phyloP scores from a whole-genome alignment of 495 filamentous ascomycete species.

The Neurospora sp. region DNA sequence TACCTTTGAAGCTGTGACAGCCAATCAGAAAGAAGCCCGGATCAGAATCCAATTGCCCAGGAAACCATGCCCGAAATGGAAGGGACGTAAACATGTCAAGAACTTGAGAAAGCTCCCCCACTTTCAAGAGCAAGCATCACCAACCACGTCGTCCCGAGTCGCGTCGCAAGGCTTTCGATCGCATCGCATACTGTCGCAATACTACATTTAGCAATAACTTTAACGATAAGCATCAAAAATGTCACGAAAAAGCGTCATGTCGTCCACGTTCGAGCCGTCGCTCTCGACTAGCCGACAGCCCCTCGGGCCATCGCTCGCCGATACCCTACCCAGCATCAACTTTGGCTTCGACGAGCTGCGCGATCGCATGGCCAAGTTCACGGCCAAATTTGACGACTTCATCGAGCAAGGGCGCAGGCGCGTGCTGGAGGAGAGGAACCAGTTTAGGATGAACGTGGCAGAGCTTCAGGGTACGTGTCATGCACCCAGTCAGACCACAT shows the following conservation, averaged over 20 bases:
- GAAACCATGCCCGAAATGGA: conserved; percentile 14
- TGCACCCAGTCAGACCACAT: background rate
- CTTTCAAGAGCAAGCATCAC: background rate
- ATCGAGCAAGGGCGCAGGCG: conserved; percentile 84
- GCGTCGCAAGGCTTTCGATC: background rate
- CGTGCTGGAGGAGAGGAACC: conserved; percentile 84
- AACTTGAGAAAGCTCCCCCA: background rate
- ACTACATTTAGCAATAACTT: conserved; percentile 1
- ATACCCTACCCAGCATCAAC: conserved; percentile 79
- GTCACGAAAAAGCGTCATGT: conserved; percentile 36
- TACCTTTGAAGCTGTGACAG: background rate
- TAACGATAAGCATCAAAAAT: conserved; percentile 2
- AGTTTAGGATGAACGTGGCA: conserved; percentile 81
- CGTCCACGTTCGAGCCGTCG: conserved; percentile 65
- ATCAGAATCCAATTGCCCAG: conserved; percentile 3
- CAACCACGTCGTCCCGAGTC: background rate
- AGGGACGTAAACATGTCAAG: conserved; percentile 14
- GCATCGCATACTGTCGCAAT: background rate
- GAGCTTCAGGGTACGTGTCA: conserved; percentile 67
- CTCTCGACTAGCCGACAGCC: conserved; percentile 62
- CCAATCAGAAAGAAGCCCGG: background rate
- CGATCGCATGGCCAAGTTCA: conserved; percentile 91
- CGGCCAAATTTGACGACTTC: conserved; percentile 81
- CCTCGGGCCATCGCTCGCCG: conserved; percentile 49
- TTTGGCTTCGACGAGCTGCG: conserved; percentile 95